Base-by-base conservation (phyloP, 495 filamentous ascomycete species). In the Xylaria acuta region DNA sequence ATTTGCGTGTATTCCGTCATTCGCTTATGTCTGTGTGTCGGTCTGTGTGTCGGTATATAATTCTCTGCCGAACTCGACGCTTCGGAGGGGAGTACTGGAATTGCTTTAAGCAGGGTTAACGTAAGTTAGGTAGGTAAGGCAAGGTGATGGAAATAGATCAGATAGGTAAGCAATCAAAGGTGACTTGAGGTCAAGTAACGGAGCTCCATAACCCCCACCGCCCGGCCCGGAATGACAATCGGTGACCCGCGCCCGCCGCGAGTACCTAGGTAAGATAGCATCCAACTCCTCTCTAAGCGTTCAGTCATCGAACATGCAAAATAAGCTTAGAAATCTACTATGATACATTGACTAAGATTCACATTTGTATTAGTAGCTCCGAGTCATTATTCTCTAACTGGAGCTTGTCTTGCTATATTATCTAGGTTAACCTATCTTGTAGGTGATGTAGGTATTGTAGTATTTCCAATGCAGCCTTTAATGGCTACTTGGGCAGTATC, bases 1-100 rank as follows among this genome's bases (percentile, higher is more conserved):
- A 92, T 80, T 11, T 74, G 74, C 5, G 76, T 69, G 70, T 84
- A 82, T 45, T 85, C 84, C 75, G 75, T 80, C 54, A 34, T 47
- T 34, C 2, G 0, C 18, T 43, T 6, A 27, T 27, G 9, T 32
- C 11, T 11, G 34, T 18, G 36, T 38, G n/a, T n/a, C n/a, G n/a
- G n/a, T n/a, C n/a, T n/a, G n/a, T n/a, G n/a, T n/a, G 3, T 7
- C 6, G 1, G 14, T 22, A 1, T n/a, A 11, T 49, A 5, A 34
- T 8, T 34, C 5, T 45, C 14, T 49, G 22, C 27, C 14, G 34
- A 43, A 5, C 16, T 40, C 9, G 41, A 7, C n/a, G 41, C 38
- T 20, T 3, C 8, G 1, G 36, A 45, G 41, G 4, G 38, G 5
- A 14, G 22, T 34, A 5, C n/a, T 7, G 0, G 3, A 49, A 16